These are phyloP conservation scores for Mortierella sp. DNA, from an alignment of 371 early-diverging fungal genomes.

Conservation along the genomic window DNA sequence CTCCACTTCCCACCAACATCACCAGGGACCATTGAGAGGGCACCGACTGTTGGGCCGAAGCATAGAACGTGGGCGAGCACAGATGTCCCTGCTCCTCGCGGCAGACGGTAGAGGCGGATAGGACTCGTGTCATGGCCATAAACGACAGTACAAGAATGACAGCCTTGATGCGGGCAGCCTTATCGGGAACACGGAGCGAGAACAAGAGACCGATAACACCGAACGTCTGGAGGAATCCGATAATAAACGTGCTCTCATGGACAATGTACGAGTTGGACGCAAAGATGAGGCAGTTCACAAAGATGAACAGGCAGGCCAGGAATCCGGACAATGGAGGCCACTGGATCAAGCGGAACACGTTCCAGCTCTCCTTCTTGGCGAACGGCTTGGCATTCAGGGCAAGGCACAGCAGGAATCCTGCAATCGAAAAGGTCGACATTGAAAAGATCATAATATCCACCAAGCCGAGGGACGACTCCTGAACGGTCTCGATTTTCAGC, in stretches of 20 bases:
- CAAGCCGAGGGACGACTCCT: conserved; percentile 49
- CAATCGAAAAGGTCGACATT: conserved; percentile 40
- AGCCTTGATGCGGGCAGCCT: conserved; percentile 50
- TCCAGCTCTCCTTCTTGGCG: conserved; percentile 27
- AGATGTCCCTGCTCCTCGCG: conserved; percentile 89
- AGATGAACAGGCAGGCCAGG: conserved; percentile 60
- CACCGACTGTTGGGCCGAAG: conserved; percentile 52
- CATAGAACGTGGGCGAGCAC: conserved; percentile 81
- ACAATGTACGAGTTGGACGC: conserved; percentile 93
- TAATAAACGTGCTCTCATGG: conserved; percentile 84
- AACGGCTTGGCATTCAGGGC: conserved; percentile 19
- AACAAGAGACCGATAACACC: conserved; percentile 62
- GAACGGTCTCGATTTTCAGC: conserved; percentile 23
- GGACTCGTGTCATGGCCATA: conserved; percentile 71
- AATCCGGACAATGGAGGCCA: conserved; percentile 37
- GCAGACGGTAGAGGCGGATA: conserved; percentile 81
- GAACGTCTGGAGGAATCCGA: conserved; percentile 74
- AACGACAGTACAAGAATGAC: conserved; percentile 60
- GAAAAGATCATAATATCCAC: conserved; percentile 54
- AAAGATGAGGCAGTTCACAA: conserved; percentile 73
- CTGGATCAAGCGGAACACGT: conserved; percentile 15
- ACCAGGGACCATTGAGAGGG: conserved; percentile 55
- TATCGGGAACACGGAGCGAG: conserved; percentile 50
- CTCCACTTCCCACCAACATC: conserved; percentile 46
- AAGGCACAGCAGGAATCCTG: conserved; percentile 32